A percentile compares a stretch with the other conserved stretches of the same genome.
These are phyloP conservation scores for Alternaria sp. DNA, from an alignment of 2,329 filamentous ascomycete species.

Conservation along the genomic window DNA sequence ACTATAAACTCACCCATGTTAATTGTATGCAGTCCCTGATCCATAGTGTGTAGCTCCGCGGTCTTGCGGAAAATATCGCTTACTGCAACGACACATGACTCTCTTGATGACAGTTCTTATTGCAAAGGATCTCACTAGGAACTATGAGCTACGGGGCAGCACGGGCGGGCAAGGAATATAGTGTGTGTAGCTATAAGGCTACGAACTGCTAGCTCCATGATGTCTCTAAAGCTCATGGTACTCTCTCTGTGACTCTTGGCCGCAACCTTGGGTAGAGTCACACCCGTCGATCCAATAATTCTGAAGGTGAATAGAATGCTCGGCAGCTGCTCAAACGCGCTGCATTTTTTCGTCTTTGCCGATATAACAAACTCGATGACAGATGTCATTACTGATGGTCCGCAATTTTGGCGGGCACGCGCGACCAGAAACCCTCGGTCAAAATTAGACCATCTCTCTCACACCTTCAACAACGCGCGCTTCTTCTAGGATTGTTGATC, in stretches of 20 bases:
- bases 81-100: slow-evolving; percentile 13
- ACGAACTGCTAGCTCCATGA: background rate
- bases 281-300: background rate
- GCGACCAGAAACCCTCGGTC: slow-evolving; percentile 30
- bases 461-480: slow-evolving; percentile 25
- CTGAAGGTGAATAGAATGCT: background rate
- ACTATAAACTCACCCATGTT: slow-evolving; percentile 14
- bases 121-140: slow-evolving; percentile 1
- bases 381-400: slow-evolving; percentile 22
- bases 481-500: slow-evolving; percentile 13
- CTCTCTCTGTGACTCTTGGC: background rate
- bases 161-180: background rate
- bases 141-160: background rate
- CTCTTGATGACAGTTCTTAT: background rate
- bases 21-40: slow-evolving; percentile 15
- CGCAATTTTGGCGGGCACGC: slow-evolving; percentile 14
- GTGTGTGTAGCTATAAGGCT: background rate
- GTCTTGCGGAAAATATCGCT: slow-evolving; percentile 6
- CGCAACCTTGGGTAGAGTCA: background rate
- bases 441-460: slow-evolving; percentile 31
- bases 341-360: background rate
- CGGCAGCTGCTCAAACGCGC: background rate
- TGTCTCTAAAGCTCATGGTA: background rate
- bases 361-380: slow-evolving; percentile 14
- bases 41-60: slow-evolving; percentile 8